These are phyloP conservation scores for Amniculicola lignicola DNA, from an alignment of 495 filamentous ascomycete species.

Conservation along the genomic window DNA sequence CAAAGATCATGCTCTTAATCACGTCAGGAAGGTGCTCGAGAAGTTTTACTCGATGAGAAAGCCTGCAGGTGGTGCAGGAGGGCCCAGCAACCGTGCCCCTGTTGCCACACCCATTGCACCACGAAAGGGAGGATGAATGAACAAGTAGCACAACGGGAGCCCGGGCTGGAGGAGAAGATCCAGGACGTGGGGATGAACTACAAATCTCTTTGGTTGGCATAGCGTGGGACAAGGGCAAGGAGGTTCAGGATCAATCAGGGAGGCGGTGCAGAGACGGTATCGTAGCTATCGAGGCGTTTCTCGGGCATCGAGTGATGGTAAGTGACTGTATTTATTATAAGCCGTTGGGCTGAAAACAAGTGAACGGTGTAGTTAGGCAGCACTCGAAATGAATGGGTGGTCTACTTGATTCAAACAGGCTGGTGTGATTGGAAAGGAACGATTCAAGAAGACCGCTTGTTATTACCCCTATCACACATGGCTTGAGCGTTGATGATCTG, in stretches of 20 bases:
- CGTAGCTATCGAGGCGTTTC: constrained; percentile 13
- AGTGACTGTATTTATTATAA: no score
- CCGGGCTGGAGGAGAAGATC: neutral
- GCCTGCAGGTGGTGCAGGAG: no score
- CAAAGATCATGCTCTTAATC: constrained; percentile 50
- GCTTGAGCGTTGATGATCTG: no score
- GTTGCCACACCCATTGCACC: constrained; percentile 36
- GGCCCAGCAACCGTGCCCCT: constrained; percentile 20
- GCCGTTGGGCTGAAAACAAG: no score
- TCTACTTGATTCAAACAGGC: no score
- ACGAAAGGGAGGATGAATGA: constrained; percentile 39
- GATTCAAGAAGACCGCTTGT: no score
- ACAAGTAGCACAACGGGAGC: neutral
- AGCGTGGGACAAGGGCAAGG: no score
- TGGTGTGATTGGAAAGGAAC: no score
- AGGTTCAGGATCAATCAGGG: no score
- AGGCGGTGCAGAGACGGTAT: constrained; percentile 12
- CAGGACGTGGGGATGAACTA: neutral
- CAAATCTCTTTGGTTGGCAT: neutral
- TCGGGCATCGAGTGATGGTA: neutral
- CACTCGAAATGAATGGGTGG: no score
- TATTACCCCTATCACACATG: no score
- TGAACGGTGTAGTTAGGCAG: no score
- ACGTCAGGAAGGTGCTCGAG: constrained; percentile 63
- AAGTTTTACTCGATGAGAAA: constrained; percentile 37